phyloP scores from a whole-genome alignment of 768 basidiomycete species.

The Steccherinum ochraceum region DNA sequence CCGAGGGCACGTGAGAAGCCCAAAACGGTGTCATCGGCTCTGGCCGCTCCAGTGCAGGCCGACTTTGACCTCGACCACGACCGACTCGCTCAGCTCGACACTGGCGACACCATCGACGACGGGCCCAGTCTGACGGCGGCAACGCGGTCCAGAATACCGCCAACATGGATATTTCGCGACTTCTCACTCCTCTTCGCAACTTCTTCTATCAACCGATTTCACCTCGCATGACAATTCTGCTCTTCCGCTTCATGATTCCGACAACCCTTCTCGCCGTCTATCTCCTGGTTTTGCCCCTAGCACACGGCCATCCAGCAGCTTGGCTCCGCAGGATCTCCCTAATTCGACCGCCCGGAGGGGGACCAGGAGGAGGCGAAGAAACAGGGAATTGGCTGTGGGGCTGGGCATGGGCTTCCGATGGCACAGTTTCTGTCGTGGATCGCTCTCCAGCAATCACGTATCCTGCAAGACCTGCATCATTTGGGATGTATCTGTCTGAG shows the following conservation, averaged over 20 bases:
- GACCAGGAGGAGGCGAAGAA: slow-evolving; percentile 7
- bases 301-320: slow-evolving; percentile 15
- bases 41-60: not conserved
- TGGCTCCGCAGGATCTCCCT: slow-evolving; percentile 23
- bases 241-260: not conserved
- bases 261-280: not conserved
- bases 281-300: slow-evolving; percentile 7
- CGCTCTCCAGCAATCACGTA: slow-evolving; percentile 65
- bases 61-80: not conserved
- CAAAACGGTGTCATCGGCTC: no score
- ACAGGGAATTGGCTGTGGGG: slow-evolving; percentile 28
- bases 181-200: not conserved
- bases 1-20: no score
- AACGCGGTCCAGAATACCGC: not conserved
- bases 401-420: slow-evolving; percentile 35
- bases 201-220: not conserved
- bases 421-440: slow-evolving; percentile 67
- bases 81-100: not conserved
- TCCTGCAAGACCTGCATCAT: slow-evolving; percentile 65
- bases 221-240: not conserved
- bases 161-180: not conserved
- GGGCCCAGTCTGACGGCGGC: not conserved
- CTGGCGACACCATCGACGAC: not conserved
- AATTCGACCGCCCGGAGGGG: slow-evolving; percentile 18
- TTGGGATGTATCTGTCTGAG: slow-evolving; percentile 67